Conservation (phyloP, 352 stramenopile genomes). For the Phytophthora parvispora region DNA sequence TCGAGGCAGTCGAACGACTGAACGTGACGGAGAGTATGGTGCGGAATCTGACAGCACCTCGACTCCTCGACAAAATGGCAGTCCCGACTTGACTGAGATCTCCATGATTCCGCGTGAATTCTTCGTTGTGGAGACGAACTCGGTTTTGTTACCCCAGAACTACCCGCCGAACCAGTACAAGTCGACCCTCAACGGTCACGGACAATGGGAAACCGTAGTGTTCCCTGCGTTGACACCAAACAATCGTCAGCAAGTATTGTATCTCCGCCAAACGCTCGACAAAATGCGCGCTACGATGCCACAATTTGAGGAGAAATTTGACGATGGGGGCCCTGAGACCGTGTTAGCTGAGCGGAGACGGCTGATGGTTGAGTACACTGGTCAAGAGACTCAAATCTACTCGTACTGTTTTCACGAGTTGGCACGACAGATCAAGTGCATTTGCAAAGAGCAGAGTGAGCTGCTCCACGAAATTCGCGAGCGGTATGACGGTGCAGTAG, state of each 20-base stretch:
- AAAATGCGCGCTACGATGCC: slow-evolving; percentile 52
- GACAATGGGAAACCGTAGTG: slow-evolving; percentile 77
- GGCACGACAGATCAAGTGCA: slow-evolving; percentile 76
- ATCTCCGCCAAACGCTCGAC: slow-evolving; percentile 68
- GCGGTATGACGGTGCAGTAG: slow-evolving; percentile 55
- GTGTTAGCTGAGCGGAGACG: slow-evolving; percentile 23
- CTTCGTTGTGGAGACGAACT: slow-evolving; percentile 81
- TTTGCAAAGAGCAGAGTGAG: slow-evolving; percentile 84
- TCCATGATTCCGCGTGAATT: slow-evolving; percentile 81
- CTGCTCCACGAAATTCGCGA: slow-evolving; percentile 66
- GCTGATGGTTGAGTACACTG: slow-evolving; percentile 55
- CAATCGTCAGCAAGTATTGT: slow-evolving; percentile 78
- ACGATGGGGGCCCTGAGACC: slow-evolving; percentile 2
- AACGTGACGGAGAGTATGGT: neutral
- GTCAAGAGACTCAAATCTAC: slow-evolving; percentile 71
- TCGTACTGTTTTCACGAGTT: slow-evolving; percentile 84
- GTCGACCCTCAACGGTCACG: slow-evolving; percentile 49
- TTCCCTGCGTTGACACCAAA: slow-evolving; percentile 75
- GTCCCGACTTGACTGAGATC: slow-evolving; percentile 31
- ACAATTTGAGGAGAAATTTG: slow-evolving; percentile 19
- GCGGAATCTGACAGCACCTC: neutral
- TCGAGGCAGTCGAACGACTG: slow-evolving; percentile 4
- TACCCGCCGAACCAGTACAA: slow-evolving; percentile 72
- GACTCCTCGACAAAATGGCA: neutral
- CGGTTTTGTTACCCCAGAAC: slow-evolving; percentile 54